Base-by-base conservation (phyloP, 2,329 filamentous ascomycete genomes). In the Biscogniauxia marginata region DNA sequence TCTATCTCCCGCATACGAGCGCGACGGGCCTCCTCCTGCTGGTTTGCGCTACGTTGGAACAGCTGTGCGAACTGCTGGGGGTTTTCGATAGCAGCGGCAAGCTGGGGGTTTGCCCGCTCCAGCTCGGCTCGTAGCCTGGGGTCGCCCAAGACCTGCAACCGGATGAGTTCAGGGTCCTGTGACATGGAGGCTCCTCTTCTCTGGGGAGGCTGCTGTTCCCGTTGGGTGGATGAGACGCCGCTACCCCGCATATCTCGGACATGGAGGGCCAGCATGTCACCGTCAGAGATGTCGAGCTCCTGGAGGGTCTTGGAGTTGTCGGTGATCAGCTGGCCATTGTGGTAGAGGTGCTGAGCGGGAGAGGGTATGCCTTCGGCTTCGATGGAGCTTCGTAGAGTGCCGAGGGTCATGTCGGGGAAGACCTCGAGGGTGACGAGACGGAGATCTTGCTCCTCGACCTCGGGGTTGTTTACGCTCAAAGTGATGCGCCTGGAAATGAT, bases 201-300 rank as follows among this genome's bases (percentile, higher is more conserved):
- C 66, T 57, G 70, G 63, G 74, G 51, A 57, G 64, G 65, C 53
- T 71, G 72, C 47, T 71, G 72, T 46, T 74, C 70, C 50, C 73
- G 74, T 51, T 74, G 71, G 58, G 58, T 58, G 56, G 68, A 63
- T 50, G 67, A 59, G 48, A 77, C 70, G 49, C 74, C 73, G 34
- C 77, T 79, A 61, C 78, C 79, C 52, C 77, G 76, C 75, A 80
- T 82, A 64, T 85, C 81, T 59, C 84, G 75, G 58, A 96, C 88
- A 70, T 96, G 89, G 64, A 98, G 83, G 24, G 90, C 91, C 62
- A 99, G 79, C 90, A 99, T 93, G 69, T 97, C 95, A 54, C 91
- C 91, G 75, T 98, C 91, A 49, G 80, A 84, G 66, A 99, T 89
- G 45, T 88, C 84, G 25, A 93, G 83, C 67, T 93, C 83, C 64